Percentiles rank a stretch among this genome's conserved stretches.
Conservation (phyloP, 257 asterid genomes). For the Lithospermum erythrorhizon region DNA sequence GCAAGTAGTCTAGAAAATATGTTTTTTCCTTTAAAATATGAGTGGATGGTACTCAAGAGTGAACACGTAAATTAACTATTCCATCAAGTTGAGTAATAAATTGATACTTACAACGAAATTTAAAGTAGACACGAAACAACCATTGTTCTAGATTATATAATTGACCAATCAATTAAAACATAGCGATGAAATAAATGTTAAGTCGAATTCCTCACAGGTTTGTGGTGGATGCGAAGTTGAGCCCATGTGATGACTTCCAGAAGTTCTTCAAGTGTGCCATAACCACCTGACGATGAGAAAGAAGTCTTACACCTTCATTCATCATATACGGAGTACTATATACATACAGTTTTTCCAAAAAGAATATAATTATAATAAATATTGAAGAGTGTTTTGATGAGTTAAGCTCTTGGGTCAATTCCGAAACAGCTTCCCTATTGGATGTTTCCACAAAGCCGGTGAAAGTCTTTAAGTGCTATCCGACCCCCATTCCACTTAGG, state of each 20-base stretch:
- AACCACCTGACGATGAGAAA: conserved; percentile 50
- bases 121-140: no score
- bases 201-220: conserved; percentile 46
- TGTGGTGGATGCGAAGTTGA: conserved; percentile 87
- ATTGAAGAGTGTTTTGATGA: not conserved
- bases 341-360: no score
- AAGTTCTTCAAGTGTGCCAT: conserved; percentile 94
- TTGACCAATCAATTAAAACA: not conserved
- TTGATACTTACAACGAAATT: no score
- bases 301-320: not conserved
- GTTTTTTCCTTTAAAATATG: not conserved
- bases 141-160: no score
- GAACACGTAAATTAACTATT: conserved; percentile 1
- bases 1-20: not conserved
- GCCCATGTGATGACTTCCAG: conserved; percentile 99
- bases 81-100: no score
- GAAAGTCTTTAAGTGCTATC: no score
- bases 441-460: no score
- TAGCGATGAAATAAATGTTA: not conserved
- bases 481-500: no score
- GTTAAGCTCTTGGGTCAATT: no score
- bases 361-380: no score
- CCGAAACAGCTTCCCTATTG: no score
- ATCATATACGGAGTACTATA: no score
- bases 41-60: conserved; percentile 1